Evolutionary conservation across 805 yeast genomes (phyloP), one percentile per base, ranked within the genome.

Genomic region (Cyberlindnera xishuangbannaensis): DNA sequence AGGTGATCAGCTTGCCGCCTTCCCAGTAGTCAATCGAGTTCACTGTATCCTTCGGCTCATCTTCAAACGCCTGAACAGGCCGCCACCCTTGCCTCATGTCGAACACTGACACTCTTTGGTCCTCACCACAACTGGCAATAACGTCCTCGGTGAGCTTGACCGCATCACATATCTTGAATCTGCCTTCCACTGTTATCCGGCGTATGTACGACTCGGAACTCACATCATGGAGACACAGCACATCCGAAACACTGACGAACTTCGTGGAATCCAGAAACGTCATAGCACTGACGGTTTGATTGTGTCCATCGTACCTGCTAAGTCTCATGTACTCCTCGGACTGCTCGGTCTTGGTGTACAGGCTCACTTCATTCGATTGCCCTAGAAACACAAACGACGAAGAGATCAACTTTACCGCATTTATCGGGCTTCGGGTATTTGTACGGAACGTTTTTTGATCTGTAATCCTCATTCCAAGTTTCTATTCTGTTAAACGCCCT

Each of bases 11-110:
- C 15, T 18, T 25, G 2, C 24, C 22, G 1, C n/a, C 15, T 2
- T 28, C 15, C 13, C 36, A 28, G 17, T 37, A 43, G 22, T 32
- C 39, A 8, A 43, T 19, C 5, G 39, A 18, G 18, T 43, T 51
- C 11, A 47, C 23, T n/a, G 57, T 45, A 31, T 61, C 70, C 22
- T 20, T 39, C 36, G 31, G 61, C 9, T 60, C 61, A 1, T 39
- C 34, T n/a, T n/a, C n/a, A 15, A 61, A 53, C 12, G 45, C 37
- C 41, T 65, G 71, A 1, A 62, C 41, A 2, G 70, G 68, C 15
- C 36, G 48, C 37, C 36, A 40, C 6, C 15, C 22, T n/a, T 28
- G 40, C 22, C 47, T 32, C 30, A 46, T 22, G 24, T 43, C 45
- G 23, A 25, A 41, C 10, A 41, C 16, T 17, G 37, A 26, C 7